These are phyloP conservation scores for Aspergillaceae sp. DNA, from an alignment of 2,329 filamentous ascomycete species.

Conservation along the genomic window DNA sequence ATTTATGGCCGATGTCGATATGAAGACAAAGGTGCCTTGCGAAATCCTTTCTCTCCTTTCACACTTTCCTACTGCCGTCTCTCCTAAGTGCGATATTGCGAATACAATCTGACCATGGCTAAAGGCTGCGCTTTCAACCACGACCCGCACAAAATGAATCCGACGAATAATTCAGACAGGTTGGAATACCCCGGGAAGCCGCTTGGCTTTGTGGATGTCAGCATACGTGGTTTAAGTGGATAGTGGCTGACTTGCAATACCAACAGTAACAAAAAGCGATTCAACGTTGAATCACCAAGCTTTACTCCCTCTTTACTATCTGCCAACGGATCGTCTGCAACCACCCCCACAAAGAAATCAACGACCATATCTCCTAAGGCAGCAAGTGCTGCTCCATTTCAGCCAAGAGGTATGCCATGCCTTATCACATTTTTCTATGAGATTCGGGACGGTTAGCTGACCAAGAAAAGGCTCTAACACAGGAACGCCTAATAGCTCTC, in stretches of 20 bases:
- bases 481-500: constrained; percentile 28
- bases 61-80: background rate
- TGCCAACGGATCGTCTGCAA: constrained; percentile 28
- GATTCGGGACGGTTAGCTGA: constrained; percentile 13
- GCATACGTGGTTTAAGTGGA: background rate
- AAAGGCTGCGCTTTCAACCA: constrained; percentile 77
- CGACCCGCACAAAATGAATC: constrained; percentile 57
- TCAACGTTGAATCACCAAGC: constrained; percentile 93
- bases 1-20: constrained; percentile 92
- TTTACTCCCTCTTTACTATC: constrained; percentile 62
- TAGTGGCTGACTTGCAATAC: constrained; percentile 12
- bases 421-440: constrained; percentile 20
- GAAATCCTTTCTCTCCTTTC: constrained; percentile 1
- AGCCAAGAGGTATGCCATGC: constrained; percentile 34
- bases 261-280: constrained; percentile 51
- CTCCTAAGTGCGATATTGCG: background rate
- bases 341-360: constrained; percentile 45
- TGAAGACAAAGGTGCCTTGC: constrained; percentile 62
- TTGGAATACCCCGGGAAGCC: constrained; percentile 13
- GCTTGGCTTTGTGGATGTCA: background rate
- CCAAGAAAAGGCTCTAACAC: constrained; percentile 30
- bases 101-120: constrained; percentile 13
- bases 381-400: constrained; percentile 65
- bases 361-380: constrained; percentile 74
- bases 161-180: constrained; percentile 33